Evolutionary conservation across 2,329 filamentous ascomycete species (phyloP), one percentile per base, ranked within the genome.

Genomic region (Mycogone perniciosa): DNA sequence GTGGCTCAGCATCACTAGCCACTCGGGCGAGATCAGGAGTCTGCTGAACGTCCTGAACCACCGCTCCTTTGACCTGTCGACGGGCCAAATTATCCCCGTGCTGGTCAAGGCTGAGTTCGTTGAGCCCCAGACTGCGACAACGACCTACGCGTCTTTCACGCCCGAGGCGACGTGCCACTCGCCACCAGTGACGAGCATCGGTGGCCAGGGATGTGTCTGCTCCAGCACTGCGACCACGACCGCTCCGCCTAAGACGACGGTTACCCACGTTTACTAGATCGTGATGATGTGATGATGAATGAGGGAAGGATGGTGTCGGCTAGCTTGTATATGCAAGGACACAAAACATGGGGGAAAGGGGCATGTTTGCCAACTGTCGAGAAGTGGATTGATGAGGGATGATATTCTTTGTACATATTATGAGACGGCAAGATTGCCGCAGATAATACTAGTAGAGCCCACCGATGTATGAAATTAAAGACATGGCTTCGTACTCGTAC

Each of bases 1-100:
- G 1, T 84, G 77, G 73, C 65, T 85, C 55, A 80, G 76, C 56
- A 68, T 84, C 52, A 84, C 80, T 1, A 79, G 73, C 48, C 82
- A 85, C 65, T 77, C 75, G 20, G 82, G 81, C 5, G 75, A 80
- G 59, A 81, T 82, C 57, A 60, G 60, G 8, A 72, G 68, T 48
- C 65, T 81, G 27, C 70, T 84, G 3, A 60, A 69, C 46, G 81
- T 81, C 0, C 66, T 87, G 4, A 76, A 76, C 46, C 85, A 88
- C 59, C 75, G 76, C n/a, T 56, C 67, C 3, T 88, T 88, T 62
- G 64, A 69, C 2, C 69, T 88, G 9, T 72, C 71, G n/a, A 89
- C 85, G 0, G 85, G 85, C 7, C 77, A 82, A 51, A 77, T 85
- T 6, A 84, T 88, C 30, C 84, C 85, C 0, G 81, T 85, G 2